Conservation (phyloP, 805 yeast genomes). For the Teunomyces tritomae region DNA sequence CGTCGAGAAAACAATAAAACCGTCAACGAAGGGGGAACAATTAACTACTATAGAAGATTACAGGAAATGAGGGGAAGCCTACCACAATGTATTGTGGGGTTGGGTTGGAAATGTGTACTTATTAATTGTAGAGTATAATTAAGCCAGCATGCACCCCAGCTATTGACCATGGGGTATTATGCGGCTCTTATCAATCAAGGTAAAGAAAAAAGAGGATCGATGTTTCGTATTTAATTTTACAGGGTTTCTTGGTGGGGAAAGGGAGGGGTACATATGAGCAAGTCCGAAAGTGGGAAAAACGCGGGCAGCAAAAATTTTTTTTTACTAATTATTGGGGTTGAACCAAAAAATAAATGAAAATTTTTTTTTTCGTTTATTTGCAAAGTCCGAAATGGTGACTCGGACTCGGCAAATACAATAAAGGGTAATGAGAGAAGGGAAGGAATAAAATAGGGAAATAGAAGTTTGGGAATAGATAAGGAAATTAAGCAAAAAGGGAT, state of each 20-base stretch:
- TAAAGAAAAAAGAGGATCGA: neutral
- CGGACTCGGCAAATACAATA: neutral
- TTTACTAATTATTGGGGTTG: neutral
- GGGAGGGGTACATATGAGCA: constrained; percentile 1
- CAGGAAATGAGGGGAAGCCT: neutral
- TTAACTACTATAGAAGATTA: neutral
- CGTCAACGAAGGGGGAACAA: neutral
- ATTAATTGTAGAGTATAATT: neutral
- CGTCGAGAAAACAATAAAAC: neutral
- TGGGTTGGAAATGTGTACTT: neutral
- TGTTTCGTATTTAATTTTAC: constrained; percentile 1
- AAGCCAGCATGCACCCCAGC: neutral
- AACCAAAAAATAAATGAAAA: neutral
- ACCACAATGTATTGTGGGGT: neutral
- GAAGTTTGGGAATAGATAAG: too few relatives aligned
- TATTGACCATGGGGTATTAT: neutral
- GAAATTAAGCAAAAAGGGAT: too few relatives aligned
- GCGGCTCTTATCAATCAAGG: neutral
- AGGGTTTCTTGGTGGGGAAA: constrained; percentile 1
- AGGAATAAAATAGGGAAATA: too few relatives aligned
- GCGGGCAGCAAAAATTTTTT: neutral
- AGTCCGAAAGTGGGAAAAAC: neutral
- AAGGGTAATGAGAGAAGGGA: too few relatives aligned
- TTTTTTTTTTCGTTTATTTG: neutral
- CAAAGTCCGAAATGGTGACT: neutral